Evolutionary conservation across 176 grass and related monocot species (phyloP).

Genomic region (Oryza longistaminata): DNA sequence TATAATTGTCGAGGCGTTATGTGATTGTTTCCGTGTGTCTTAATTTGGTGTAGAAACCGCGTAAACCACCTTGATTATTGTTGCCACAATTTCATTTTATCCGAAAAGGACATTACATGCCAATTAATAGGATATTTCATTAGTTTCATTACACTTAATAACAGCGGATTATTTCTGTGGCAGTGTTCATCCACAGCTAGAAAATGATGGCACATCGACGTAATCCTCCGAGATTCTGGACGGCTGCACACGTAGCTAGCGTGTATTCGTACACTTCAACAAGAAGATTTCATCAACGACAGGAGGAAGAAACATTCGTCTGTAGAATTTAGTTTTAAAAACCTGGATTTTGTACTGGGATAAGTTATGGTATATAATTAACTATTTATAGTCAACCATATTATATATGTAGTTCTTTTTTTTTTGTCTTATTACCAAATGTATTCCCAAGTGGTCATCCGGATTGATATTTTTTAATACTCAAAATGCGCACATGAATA

Average conservation of each 20-base stretch:
- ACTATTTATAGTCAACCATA: background rate
- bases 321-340: background rate
- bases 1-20: background rate
- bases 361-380: background rate
- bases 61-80: background rate
- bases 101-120: background rate
- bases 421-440: background rate
- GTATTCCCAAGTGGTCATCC: background rate
- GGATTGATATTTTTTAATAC: background rate
- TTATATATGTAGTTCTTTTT: background rate
- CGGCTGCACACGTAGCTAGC: background rate
- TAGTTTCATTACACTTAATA: background rate
- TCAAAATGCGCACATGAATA: background rate
- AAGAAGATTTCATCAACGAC: background rate
- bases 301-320: background rate
- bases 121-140: background rate
- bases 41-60: background rate
- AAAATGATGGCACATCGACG: constrained; percentile 5
- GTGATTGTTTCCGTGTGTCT: background rate
- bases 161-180: background rate
- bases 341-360: background rate
- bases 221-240: background rate
- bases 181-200: background rate
- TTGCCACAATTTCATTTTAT: background rate
- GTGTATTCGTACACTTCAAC: background rate